These are phyloP conservation scores for Candida glaebosa DNA, from an alignment of 805 yeast species.

Conservation along the genomic window DNA sequence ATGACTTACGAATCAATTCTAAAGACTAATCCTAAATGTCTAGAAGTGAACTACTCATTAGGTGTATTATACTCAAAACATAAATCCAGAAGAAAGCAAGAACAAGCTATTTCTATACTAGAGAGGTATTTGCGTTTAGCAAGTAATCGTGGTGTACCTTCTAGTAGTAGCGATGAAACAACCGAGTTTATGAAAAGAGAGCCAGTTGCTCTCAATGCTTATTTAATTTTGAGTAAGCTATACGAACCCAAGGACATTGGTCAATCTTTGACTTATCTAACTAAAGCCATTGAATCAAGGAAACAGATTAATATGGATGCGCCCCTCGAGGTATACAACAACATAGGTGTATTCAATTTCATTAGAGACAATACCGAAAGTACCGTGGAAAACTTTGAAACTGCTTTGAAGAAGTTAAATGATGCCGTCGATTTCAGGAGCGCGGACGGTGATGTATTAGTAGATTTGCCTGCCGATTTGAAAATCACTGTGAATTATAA, in stretches of 20 bases:
- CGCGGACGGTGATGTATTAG: slow-evolving; percentile 38
- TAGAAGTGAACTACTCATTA: slow-evolving; percentile 71
- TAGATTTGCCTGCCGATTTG: slow-evolving; percentile 27
- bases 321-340: slow-evolving; percentile 66
- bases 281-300: slow-evolving; percentile 55
- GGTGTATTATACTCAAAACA: slow-evolving; percentile 68
- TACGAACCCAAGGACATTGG: slow-evolving; percentile 64
- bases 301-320: slow-evolving; percentile 41
- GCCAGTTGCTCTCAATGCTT: slow-evolving; percentile 60
- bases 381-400: slow-evolving; percentile 54
- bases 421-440: slow-evolving; percentile 24
- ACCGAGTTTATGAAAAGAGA: slow-evolving; percentile 39
- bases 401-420: slow-evolving; percentile 40
- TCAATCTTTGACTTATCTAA: slow-evolving; percentile 63
- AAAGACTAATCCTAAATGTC: slow-evolving; percentile 60
- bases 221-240: slow-evolving; percentile 63
- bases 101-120: slow-evolving; percentile 57
- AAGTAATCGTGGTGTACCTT: slow-evolving; percentile 40
- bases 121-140: slow-evolving; percentile 70
- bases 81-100: slow-evolving; percentile 36
- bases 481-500: slow-evolving; percentile 49
- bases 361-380: slow-evolving; percentile 56
- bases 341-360: slow-evolving; percentile 80
- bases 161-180: slow-evolving; percentile 18
- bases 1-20: slow-evolving; percentile 76